A percentile compares a stretch with the other conserved stretches of the same genome.
Evolutionary conservation across 495 filamentous ascomycete species (phyloP).

Genomic region (Annulohypoxylon nitens): DNA sequence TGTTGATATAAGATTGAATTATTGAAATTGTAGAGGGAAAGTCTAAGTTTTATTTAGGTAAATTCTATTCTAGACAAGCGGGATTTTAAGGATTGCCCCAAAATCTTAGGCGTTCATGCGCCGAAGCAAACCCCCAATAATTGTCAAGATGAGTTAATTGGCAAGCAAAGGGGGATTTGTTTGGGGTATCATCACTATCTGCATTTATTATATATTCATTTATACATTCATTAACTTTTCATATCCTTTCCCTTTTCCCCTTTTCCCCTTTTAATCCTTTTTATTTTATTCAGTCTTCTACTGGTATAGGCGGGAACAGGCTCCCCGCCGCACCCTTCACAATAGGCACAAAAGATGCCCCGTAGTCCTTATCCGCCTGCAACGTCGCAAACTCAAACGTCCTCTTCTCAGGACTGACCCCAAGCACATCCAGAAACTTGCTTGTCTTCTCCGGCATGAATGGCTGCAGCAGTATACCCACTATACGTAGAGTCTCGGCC

Average conservation of each 20-base stretch:
- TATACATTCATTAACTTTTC: neutral
- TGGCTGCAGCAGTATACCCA: constrained; percentile 88
- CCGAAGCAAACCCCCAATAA: neutral
- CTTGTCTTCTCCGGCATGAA: constrained; percentile 87
- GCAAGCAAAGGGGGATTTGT: neutral
- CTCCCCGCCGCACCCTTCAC: constrained; percentile 59
- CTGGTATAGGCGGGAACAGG: constrained; percentile 55
- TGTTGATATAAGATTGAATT: no score
- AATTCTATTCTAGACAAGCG: neutral
- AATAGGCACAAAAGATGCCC: constrained; percentile 58
- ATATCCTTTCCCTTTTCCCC: neutral
- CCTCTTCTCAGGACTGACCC: constrained; percentile 73
- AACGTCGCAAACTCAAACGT: constrained; percentile 67
- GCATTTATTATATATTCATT: constrained; percentile 9
- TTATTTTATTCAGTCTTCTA: constrained; percentile 46
- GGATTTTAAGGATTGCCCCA: neutral
- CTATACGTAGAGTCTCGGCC: constrained; percentile 83
- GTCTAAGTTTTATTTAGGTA: neutral
- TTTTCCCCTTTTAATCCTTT: neutral
- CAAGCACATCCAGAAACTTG: constrained; percentile 80
- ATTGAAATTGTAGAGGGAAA: neutral
- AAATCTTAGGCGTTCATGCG: neutral
- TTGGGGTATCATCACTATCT: constrained; percentile 23
- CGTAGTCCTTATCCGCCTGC: constrained; percentile 77
- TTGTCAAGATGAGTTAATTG: neutral